Evolutionary conservation across 768 basidiomycete genomes (phyloP).

Genomic region (Pleurotus cornucopiae): DNA sequence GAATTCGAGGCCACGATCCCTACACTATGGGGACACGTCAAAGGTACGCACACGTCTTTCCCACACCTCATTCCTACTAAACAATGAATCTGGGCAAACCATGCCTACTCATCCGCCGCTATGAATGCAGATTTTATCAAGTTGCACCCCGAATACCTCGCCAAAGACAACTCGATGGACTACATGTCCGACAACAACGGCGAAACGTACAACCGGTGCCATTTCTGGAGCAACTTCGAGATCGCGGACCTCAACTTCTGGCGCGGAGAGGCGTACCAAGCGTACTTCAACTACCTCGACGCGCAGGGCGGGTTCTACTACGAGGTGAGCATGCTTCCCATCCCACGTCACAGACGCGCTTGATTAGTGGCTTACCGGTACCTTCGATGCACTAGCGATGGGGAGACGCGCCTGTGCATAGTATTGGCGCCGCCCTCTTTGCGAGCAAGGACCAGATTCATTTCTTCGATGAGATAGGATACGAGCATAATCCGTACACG

Average conservation of each 20-base stretch:
- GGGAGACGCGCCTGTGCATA: conserved; percentile 88
- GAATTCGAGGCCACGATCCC: conserved; percentile 82
- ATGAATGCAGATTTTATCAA: conserved; percentile 57
- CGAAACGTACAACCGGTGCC: conserved; percentile 64
- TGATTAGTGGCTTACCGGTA: conserved; percentile 35
- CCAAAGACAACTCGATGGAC: conserved; percentile 61
- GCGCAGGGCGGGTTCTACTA: conserved; percentile 87
- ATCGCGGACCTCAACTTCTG: conserved; percentile 90
- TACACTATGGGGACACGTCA: conserved; percentile 72
- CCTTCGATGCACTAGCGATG: conserved; percentile 44
- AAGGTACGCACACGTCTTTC: conserved; percentile 37
- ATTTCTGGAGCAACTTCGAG: conserved; percentile 91
- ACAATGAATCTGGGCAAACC: neutral
- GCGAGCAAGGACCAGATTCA: conserved; percentile 72
- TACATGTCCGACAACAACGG: conserved; percentile 74
- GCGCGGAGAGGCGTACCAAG: conserved; percentile 77
- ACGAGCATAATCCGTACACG: conserved; percentile 76
- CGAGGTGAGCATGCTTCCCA: conserved; percentile 49
- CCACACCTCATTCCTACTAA: neutral
- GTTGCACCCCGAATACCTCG: conserved; percentile 56
- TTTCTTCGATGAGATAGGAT: conserved; percentile 84
- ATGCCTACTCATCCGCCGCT: neutral
- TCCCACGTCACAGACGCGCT: neutral
- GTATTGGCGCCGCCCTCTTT: conserved; percentile 75
- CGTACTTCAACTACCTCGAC: conserved; percentile 82